Evolutionary conservation across 495 filamentous ascomycete species (phyloP).

Genomic region (Entonaema liquescens): DNA sequence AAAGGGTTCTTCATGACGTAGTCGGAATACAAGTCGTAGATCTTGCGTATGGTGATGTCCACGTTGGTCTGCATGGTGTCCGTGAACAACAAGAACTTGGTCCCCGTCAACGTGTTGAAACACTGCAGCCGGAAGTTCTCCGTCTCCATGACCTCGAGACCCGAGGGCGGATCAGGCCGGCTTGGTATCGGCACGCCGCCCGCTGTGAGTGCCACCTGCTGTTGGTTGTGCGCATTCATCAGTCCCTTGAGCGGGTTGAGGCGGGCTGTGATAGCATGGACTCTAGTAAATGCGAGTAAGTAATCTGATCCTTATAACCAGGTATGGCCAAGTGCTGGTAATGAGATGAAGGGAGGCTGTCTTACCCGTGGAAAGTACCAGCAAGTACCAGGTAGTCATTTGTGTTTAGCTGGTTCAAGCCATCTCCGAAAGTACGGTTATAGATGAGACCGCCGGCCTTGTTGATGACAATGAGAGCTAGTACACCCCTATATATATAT

Average conservation of each 20-base stretch:
- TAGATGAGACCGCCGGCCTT: slow-evolving; percentile 97
- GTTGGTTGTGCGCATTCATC: slow-evolving; percentile 45
- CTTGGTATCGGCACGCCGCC: slow-evolving; percentile 45
- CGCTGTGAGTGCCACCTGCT: slow-evolving; percentile 53
- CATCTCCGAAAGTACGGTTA: slow-evolving; percentile 86
- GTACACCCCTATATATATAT: slow-evolving; percentile 74
- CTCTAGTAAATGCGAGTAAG: slow-evolving; percentile 52
- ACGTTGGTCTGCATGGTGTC: slow-evolving; percentile 90
- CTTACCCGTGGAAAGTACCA: slow-evolving; percentile 93
- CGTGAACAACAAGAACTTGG: slow-evolving; percentile 94
- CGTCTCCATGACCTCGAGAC: slow-evolving; percentile 90
- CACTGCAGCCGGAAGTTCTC: slow-evolving; percentile 93
- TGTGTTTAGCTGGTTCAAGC: slow-evolving; percentile 82
- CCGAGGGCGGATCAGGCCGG: slow-evolving; percentile 67
- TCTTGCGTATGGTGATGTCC: slow-evolving; percentile 77
- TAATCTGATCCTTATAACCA: not conserved
- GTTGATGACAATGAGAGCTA: slow-evolving; percentile 95
- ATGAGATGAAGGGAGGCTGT: slow-evolving; percentile 10
- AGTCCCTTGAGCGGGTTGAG: slow-evolving; percentile 66
- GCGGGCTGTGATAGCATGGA: slow-evolving; percentile 90
- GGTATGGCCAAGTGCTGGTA: not conserved
- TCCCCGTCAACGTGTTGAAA: slow-evolving; percentile 92
- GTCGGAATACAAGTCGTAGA: slow-evolving; percentile 96
- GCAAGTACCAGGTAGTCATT: slow-evolving; percentile 98
- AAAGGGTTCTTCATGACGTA: slow-evolving; percentile 99